A percentile compares a stretch with the other conserved stretches of the same genome.
Evolutionary conservation across 805 yeast species (phyloP).

Genomic region (Wickerhamiella dianesei): DNA sequence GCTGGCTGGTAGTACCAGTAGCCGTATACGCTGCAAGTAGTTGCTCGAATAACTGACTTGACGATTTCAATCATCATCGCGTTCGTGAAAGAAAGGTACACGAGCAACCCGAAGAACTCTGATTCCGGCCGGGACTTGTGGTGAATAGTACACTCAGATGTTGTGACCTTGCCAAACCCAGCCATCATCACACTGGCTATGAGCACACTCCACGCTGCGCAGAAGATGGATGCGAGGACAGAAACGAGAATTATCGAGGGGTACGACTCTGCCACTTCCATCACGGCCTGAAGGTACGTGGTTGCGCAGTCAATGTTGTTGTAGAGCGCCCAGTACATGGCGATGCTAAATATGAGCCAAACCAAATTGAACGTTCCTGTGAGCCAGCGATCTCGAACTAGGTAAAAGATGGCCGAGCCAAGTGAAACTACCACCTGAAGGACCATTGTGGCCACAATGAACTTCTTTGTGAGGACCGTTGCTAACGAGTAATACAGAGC

Average conservation of each 20-base stretch:
- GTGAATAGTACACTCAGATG: slow-evolving; percentile 29
- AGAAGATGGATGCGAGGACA: slow-evolving; percentile 42
- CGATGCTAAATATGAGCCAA: slow-evolving; percentile 50
- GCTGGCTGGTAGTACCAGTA: slow-evolving; percentile 77
- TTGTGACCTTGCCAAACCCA: slow-evolving; percentile 59
- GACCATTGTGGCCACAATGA: slow-evolving; percentile 56
- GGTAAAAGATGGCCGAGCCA: slow-evolving; percentile 64
- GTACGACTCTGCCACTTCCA: slow-evolving; percentile 59
- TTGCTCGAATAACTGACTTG: slow-evolving; percentile 65
- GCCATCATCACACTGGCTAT: slow-evolving; percentile 60
- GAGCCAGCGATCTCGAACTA: slow-evolving; percentile 55
- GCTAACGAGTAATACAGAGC: slow-evolving; percentile 45
- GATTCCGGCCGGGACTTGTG: slow-evolving; percentile 27
- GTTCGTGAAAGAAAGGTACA: slow-evolving; percentile 70
- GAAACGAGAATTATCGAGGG: slow-evolving; percentile 59
- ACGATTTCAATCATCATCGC: slow-evolving; percentile 72
- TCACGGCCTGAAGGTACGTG: slow-evolving; percentile 51
- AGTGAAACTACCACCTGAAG: slow-evolving; percentile 54
- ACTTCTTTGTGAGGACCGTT: slow-evolving; percentile 47
- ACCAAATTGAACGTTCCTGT: slow-evolving; percentile 66
- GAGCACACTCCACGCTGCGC: slow-evolving; percentile 50
- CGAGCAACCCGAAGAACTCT: slow-evolving; percentile 52
- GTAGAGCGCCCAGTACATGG: slow-evolving; percentile 62
- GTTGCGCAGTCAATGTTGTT: slow-evolving; percentile 62
- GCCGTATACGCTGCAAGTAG: slow-evolving; percentile 75